Base-by-base conservation (phyloP, 1,284 basidiomycete species). In the Thelephora terrestris region DNA sequence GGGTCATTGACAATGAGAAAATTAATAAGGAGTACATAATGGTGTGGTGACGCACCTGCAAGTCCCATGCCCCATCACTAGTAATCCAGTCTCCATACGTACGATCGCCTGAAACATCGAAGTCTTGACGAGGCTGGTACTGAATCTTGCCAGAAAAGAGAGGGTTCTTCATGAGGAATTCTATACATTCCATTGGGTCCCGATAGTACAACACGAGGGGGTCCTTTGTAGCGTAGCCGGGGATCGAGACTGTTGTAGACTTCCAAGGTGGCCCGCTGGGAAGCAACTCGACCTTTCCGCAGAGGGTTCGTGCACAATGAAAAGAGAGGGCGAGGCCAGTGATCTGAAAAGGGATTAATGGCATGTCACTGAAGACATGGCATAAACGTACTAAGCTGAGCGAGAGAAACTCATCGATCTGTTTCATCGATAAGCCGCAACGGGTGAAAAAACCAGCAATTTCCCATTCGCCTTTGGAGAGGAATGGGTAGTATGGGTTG, bases 141-240 rank as follows among this genome's bases (percentile, higher is more conserved):
- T 36, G 12, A 10, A 36, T 36, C 12, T n/a, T 10, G 10, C 34
- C 34, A n/a, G n/a, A n/a, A n/a, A n/a, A n/a, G n/a, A n/a, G n/a
- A n/a, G 34, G 34, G n/a, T 36, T 36, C 10, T n/a, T n/a, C 10
- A 36, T 12, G 12, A 36, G n/a, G 34, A 36, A 36, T n/a, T 36
- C 85, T 61, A 98, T 98, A 96, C 99, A n/a, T n/a, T n/a, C n/a
- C n/a, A n/a, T n/a, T n/a, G n/a, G n/a, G n/a, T n/a, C n/a, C n/a
- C n/a, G n/a, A 99, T 99, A 96, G 99, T 35, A 99, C 92, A 53
- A 99, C 95, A 56, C 91, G 85, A 1, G 95, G 95, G 5, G 96
- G 91, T 0, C 91, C 93, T 60, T 91, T 85, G 27, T 36, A n/a
- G 34, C 12, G 76, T 71, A 53, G 82, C 76, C 62, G 79, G 70